phyloP scores from a whole-genome alignment of 345 rosid genomes.

The Lenwebbia sp. region DNA sequence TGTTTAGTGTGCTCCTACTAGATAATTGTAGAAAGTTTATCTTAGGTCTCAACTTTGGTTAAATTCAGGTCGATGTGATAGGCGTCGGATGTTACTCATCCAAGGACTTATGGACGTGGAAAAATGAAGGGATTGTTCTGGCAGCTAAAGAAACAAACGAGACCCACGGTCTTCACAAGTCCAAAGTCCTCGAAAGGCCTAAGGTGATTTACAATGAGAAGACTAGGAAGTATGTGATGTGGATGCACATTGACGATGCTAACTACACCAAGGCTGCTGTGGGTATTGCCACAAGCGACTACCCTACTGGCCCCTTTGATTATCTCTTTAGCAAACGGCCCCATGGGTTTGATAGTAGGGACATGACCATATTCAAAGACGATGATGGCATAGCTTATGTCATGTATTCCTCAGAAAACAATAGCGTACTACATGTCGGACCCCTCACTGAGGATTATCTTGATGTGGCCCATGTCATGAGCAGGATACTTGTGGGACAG shows the following conservation, averaged over 20 bases:
- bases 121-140: constrained; percentile 77
- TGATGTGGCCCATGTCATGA: constrained; percentile 36
- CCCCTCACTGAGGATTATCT: constrained; percentile 65
- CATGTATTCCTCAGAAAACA: constrained; percentile 76
- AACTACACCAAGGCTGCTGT: constrained; percentile 90
- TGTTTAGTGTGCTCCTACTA: neutral
- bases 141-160: constrained; percentile 54
- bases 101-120: constrained; percentile 89
- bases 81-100: constrained; percentile 97
- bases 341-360: constrained; percentile 80
- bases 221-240: constrained; percentile 76
- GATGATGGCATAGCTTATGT: constrained; percentile 75
- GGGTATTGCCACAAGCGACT: constrained; percentile 61
- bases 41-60: neutral
- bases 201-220: constrained; percentile 73
- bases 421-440: constrained; percentile 79
- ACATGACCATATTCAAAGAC: constrained; percentile 88
- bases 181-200: constrained; percentile 87
- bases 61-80: constrained; percentile 68
- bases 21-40: neutral
- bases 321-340: constrained; percentile 73
- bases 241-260: constrained; percentile 90
- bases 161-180: constrained; percentile 69
- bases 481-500: constrained; percentile 51
- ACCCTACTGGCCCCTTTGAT: constrained; percentile 64